Conservation (phyloP, 2,329 filamentous ascomycete genomes). For the Pyrenophora seminiperda region DNA sequence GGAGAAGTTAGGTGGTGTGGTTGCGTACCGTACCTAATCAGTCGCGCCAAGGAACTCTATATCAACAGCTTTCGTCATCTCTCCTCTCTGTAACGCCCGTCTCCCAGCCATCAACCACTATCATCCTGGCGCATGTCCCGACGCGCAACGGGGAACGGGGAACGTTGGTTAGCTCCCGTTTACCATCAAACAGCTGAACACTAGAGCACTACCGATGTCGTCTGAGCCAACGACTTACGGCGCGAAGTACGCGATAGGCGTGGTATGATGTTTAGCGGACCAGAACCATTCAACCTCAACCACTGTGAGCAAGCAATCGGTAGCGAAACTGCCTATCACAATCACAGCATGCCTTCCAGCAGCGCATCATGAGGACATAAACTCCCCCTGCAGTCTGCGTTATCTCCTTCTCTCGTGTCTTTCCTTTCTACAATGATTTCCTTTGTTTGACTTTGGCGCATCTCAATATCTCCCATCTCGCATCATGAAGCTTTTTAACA, state of each 20-base stretch:
- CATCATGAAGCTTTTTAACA: neutral
- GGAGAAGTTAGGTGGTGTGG: too few relatives aligned
- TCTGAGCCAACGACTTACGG: neutral
- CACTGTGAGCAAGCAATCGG: constrained; percentile 3
- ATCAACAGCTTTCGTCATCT: too few relatives aligned
- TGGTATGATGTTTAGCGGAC: constrained; percentile 4
- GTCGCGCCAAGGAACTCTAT: too few relatives aligned
- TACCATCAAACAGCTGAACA: too few relatives aligned
- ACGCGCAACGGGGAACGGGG: too few relatives aligned
- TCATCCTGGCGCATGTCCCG: too few relatives aligned
- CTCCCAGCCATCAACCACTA: too few relatives aligned
- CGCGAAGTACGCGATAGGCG: neutral
- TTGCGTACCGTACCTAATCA: too few relatives aligned
- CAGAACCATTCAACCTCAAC: constrained; percentile 8
- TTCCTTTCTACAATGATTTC: neutral
- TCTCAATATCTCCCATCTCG: neutral
- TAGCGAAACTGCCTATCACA: constrained; percentile 1
- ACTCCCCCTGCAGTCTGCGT: neutral
- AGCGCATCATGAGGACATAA: neutral
- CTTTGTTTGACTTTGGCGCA: neutral
- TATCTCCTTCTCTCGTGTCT: neutral
- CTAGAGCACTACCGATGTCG: too few relatives aligned
- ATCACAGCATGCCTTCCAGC: neutral
- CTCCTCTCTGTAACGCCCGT: too few relatives aligned
- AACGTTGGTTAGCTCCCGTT: too few relatives aligned